Conservation (phyloP, 768 basidiomycete genomes). For the Fomitopsis serialis region DNA sequence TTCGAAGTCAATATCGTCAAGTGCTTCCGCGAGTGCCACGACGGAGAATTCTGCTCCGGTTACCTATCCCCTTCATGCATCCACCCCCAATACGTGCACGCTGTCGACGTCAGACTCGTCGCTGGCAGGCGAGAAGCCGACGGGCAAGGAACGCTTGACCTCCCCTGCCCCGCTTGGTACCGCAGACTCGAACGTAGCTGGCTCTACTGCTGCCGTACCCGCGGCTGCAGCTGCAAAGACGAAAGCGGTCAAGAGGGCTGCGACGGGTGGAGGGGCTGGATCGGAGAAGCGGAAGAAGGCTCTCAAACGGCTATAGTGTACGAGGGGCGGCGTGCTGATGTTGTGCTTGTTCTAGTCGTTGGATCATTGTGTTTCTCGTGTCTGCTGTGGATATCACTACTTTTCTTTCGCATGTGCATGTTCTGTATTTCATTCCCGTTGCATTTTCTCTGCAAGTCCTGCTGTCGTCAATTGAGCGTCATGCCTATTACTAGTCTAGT, state of each 20-base stretch:
- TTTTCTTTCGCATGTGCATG: neutral
- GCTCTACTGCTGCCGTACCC: constrained; percentile 10
- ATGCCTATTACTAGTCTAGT: too few relatives aligned
- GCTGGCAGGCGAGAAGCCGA: constrained; percentile 19
- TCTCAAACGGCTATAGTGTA: constrained; percentile 60
- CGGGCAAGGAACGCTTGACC: constrained; percentile 53
- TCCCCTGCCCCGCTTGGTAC: constrained; percentile 69
- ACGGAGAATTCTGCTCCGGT: constrained; percentile 30
- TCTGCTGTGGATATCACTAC: neutral
- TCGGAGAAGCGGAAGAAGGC: constrained; percentile 89
- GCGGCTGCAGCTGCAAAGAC: constrained; percentile 30
- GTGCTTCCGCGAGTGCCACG: constrained; percentile 29
- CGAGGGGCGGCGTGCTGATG: neutral
- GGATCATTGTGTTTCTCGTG: neutral
- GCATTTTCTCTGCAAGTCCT: too few relatives aligned
- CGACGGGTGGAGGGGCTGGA: constrained; percentile 42
- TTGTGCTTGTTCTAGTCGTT: neutral
- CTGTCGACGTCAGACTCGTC: constrained; percentile 30
- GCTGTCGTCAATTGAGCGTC: too few relatives aligned
- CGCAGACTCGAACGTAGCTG: constrained; percentile 60
- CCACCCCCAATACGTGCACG: constrained; percentile 37
- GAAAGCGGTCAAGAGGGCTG: constrained; percentile 69
- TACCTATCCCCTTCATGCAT: constrained; percentile 29
- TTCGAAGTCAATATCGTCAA: constrained; percentile 21
- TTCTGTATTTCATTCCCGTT: too few relatives aligned